Conservation (phyloP, 23 red algal species). For the Chondrus crispus region DNA sequence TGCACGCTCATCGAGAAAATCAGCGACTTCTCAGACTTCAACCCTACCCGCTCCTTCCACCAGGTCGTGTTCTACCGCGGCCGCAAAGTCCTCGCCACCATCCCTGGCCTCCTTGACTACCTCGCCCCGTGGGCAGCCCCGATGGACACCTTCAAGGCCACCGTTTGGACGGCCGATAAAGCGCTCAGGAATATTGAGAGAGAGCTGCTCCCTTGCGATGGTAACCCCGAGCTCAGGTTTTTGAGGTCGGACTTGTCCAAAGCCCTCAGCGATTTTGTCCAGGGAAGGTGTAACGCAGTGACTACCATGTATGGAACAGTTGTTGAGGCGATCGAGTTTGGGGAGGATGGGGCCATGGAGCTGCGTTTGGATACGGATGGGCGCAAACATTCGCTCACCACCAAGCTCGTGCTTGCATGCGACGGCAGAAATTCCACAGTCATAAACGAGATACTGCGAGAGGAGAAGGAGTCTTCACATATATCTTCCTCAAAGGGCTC, state of each 20-base stretch:
- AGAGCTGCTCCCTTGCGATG: neutral
- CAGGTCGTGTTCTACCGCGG: neutral
- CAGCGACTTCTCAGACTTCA: neutral
- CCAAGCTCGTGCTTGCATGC: conserved; percentile 44
- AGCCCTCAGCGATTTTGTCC: neutral
- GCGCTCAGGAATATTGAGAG: neutral
- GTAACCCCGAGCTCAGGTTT: neutral
- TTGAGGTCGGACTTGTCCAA: neutral
- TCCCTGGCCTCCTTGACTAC: neutral
- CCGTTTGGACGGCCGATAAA: neutral
- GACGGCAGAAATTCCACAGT: conserved; percentile 22
- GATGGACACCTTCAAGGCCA: neutral
- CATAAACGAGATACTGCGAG: neutral
- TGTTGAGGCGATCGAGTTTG: neutral
- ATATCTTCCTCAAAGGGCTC: neutral
- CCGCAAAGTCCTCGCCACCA: neutral
- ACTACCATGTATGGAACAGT: neutral
- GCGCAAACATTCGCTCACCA: neutral
- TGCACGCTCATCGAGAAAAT: conserved; percentile 10
- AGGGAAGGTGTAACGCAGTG: neutral
- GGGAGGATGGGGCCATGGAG: neutral
- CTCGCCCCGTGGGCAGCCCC: neutral
- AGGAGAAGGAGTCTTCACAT: neutral
- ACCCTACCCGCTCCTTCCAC: neutral
- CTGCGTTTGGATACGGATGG: neutral